Percentiles rank a stretch among this genome's conserved stretches.
These are phyloP conservation scores for Steccherinum ochraceum DNA, from an alignment of 768 basidiomycete species.

Conservation along the genomic window DNA sequence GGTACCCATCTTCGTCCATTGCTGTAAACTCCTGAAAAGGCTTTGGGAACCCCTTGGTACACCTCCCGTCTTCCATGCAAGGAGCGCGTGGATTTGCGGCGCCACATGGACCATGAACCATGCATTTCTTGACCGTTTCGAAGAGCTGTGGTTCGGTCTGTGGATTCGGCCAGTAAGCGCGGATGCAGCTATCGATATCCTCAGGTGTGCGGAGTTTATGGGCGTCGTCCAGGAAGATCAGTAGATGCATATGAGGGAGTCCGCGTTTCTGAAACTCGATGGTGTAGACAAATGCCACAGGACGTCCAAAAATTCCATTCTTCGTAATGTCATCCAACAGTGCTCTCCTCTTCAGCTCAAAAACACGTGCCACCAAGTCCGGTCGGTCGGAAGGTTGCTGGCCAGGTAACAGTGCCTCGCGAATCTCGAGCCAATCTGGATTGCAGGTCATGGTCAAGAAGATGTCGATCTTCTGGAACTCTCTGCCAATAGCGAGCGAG, in stretches of 20 bases:
- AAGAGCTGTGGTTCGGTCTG: slow-evolving; percentile 32
- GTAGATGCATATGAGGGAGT: slow-evolving; percentile 47
- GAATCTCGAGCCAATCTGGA: slow-evolving; percentile 43
- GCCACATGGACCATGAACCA: slow-evolving; percentile 48
- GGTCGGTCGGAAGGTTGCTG: slow-evolving; percentile 38
- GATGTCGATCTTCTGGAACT: slow-evolving; percentile 32
- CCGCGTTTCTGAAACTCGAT: slow-evolving; percentile 57
- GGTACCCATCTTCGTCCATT: slow-evolving; percentile 35
- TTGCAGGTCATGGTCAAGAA: slow-evolving; percentile 52
- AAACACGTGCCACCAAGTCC: slow-evolving; percentile 40
- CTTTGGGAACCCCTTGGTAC: slow-evolving; percentile 41
- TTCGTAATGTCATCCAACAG: slow-evolving; percentile 25
- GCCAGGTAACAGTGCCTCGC: slow-evolving; percentile 27
- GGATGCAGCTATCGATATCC: slow-evolving; percentile 35
- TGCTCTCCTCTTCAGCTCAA: slow-evolving; percentile 34
- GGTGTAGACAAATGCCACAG: slow-evolving; percentile 39
- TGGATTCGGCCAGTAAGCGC: slow-evolving; percentile 37
- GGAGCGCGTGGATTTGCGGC: slow-evolving; percentile 23
- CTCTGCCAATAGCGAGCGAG: slow-evolving; percentile 35
- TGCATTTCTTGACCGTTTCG: slow-evolving; percentile 31
- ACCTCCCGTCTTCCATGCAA: slow-evolving; percentile 37
- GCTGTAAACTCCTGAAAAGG: slow-evolving; percentile 27
- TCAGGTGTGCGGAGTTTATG: slow-evolving; percentile 29
- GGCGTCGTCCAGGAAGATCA: slow-evolving; percentile 33
- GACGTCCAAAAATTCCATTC: slow-evolving; percentile 33